A percentile compares a stretch with the other conserved stretches of the same genome.
Evolutionary conservation across 768 basidiomycete species (phyloP).

Genomic region (Podaxis rugospora): DNA sequence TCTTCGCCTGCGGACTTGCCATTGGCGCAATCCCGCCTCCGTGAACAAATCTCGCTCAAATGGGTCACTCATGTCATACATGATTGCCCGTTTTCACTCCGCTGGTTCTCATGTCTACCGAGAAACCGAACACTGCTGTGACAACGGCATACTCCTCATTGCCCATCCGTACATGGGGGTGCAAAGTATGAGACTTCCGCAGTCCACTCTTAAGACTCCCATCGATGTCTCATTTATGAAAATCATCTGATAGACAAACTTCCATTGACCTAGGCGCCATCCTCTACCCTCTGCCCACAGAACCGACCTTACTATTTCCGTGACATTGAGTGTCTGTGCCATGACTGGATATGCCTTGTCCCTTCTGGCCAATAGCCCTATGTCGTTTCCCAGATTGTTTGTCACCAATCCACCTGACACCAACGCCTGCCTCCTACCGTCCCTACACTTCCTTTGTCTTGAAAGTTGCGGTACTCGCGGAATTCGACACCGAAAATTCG

Average conservation of each 20-base stretch:
- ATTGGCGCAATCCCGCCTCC: background rate
- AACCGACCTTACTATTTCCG: slow-evolving; percentile 6
- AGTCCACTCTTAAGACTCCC: background rate
- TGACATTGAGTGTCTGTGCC: background rate
- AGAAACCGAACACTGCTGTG: background rate
- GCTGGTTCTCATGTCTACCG: slow-evolving; percentile 3
- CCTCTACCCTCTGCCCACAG: background rate
- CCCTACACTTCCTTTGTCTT: background rate
- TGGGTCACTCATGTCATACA: background rate
- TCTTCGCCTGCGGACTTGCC: background rate
- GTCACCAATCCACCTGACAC: background rate
- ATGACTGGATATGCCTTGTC: background rate
- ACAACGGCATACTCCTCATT: background rate
- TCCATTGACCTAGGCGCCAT: background rate
- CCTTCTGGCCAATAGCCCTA: background rate
- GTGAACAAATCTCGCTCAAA: background rate
- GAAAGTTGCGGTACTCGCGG: background rate
- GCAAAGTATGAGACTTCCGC: background rate
- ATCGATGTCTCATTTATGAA: background rate
- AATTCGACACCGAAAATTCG: background rate
- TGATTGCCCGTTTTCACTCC: background rate
- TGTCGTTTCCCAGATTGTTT: background rate
- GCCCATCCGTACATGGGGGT: background rate
- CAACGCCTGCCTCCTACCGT: background rate
- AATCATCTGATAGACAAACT: slow-evolving; percentile 1